Evolutionary conservation across 2,329 filamentous ascomycete species (phyloP).

Genomic region (Cladosporium cucumerinum): DNA sequence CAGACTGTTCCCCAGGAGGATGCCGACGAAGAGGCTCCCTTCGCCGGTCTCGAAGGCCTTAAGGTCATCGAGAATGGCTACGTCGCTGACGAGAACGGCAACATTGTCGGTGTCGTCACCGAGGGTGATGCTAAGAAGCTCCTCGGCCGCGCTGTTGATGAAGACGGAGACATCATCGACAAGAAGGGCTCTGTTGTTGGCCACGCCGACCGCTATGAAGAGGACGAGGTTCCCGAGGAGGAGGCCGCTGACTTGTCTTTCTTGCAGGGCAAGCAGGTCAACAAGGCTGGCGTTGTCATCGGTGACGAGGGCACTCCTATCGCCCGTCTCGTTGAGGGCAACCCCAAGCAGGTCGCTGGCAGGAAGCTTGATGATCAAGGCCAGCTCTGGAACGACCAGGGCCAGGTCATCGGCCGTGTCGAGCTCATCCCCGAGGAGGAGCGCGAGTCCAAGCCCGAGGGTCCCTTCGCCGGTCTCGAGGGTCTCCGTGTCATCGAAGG

Average conservation of each 20-base stretch:
- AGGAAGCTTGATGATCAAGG: conserved; percentile 70
- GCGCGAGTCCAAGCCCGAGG: conserved; percentile 50
- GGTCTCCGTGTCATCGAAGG: conserved; percentile 48
- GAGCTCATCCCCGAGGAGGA: conserved; percentile 67
- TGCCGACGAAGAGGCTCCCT: conserved; percentile 47
- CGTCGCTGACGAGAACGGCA: conserved; percentile 50
- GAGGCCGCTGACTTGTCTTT: conserved; percentile 43
- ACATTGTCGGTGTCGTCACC: conserved; percentile 47
- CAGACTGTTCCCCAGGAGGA: conserved; percentile 47
- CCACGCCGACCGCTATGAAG: conserved; percentile 55
- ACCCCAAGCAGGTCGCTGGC: conserved; percentile 60
- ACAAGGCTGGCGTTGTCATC: conserved; percentile 51
- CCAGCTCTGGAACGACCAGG: conserved; percentile 69
- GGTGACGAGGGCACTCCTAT: conserved; percentile 50
- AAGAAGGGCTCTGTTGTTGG: conserved; percentile 53
- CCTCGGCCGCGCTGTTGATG: conserved; percentile 48
- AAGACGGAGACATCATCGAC: conserved; percentile 53
- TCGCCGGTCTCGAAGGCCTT: conserved; percentile 51
- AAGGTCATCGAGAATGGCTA: conserved; percentile 49
- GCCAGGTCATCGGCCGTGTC: conserved; percentile 64
- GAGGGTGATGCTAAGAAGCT: conserved; percentile 53
- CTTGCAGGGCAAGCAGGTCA: conserved; percentile 47
- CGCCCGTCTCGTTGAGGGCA: conserved; percentile 66
- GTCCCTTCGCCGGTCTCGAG: conserved; percentile 49
- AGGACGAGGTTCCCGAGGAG: conserved; percentile 48